These are phyloP conservation scores for Trichoderma citrinoviride DNA, from an alignment of 2,329 filamentous ascomycete species.

Conservation along the genomic window DNA sequence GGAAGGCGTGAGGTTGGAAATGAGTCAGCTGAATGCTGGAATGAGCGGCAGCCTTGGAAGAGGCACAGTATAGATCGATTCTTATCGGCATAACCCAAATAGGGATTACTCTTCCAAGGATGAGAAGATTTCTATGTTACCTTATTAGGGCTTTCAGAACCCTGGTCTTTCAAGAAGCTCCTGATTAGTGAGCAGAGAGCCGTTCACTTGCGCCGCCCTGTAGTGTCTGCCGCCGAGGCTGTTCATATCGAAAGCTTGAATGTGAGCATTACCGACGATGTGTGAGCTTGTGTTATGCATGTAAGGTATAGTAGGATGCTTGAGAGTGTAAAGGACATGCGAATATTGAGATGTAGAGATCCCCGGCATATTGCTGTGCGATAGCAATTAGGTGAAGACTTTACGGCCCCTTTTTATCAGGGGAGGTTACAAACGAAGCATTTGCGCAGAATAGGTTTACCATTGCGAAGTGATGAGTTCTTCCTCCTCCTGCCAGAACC, in stretches of 20 bases:
- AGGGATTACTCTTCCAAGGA: too few relatives aligned
- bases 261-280: background rate
- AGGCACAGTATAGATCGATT: background rate
- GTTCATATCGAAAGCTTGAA: background rate
- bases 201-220: background rate
- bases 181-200: slow-evolving; percentile 4
- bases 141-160: too few relatives aligned
- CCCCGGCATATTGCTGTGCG: too few relatives aligned
- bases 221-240: background rate
- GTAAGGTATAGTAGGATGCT: background rate
- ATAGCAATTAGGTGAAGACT: too few relatives aligned
- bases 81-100: background rate
- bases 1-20: background rate
- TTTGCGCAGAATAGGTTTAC: background rate
- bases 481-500: background rate
- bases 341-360: too few relatives aligned
- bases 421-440: background rate
- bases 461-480: too few relatives aligned
- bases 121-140: too few relatives aligned
- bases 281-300: background rate
- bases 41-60: background rate
- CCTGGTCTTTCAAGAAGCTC: background rate
- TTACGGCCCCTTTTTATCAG: too few relatives aligned
- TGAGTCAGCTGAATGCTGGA: background rate
- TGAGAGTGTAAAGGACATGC: background rate